These are phyloP conservation scores for Flaveria trinervia DNA, from an alignment of 129 eudicot species.

Conservation along the genomic window DNA sequence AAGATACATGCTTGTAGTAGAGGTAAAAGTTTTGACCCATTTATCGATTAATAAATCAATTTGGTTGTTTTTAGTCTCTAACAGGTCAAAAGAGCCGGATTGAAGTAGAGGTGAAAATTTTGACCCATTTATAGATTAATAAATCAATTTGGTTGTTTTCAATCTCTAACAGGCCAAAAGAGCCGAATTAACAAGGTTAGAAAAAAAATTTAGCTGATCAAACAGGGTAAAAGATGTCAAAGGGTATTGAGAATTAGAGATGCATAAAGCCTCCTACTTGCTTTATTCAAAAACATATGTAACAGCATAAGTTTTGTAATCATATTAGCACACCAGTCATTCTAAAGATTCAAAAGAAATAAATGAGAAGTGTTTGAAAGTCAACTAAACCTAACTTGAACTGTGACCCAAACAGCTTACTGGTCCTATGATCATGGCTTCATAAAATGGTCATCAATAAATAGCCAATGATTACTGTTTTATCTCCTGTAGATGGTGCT, in stretches of 20 bases:
- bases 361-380: not conserved
- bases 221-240: not conserved
- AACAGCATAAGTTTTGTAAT: not conserved
- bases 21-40: not conserved
- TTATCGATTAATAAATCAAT: not conserved
- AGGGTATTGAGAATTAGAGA: not conserved
- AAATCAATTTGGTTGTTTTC: not conserved
- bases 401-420: not conserved
- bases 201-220: not conserved
- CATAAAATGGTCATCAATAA: not conserved
- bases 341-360: not conserved
- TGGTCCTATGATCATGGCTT: slow-evolving; percentile 1
- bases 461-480: not conserved
- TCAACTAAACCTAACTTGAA: not conserved
- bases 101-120: not conserved
- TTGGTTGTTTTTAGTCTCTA: not conserved
- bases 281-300: not conserved
- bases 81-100: not conserved
- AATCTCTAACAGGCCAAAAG: not conserved
- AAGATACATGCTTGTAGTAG: not conserved
- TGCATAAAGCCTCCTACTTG: not conserved
- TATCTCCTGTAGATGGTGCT: not conserved
- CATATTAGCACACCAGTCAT: not conserved
- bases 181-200: not conserved
- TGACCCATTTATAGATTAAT: not conserved